Evolutionary conservation across 2,329 filamentous ascomycete species (phyloP).

Genomic region (Arachnopeziza araneosa): DNA sequence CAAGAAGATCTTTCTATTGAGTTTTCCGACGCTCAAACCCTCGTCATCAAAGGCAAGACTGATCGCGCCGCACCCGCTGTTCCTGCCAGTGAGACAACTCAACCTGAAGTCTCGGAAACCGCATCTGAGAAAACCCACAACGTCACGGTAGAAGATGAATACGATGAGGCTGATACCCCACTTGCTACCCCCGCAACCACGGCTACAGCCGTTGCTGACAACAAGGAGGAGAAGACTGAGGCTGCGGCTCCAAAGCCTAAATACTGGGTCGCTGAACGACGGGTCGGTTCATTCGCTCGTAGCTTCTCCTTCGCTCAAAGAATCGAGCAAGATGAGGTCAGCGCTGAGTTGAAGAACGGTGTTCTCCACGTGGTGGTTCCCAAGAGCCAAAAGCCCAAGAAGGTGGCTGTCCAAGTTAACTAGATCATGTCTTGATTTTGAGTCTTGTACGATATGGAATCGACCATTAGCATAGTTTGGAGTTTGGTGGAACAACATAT

Average conservation of each 20-base stretch:
- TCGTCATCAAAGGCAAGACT: conserved; percentile 56
- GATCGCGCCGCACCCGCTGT: conserved; percentile 46
- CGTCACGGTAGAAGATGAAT: conserved; percentile 17
- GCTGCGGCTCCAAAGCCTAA: background rate
- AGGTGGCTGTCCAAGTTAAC: conserved; percentile 20
- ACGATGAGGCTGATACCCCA: conserved; percentile 16
- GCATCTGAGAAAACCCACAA: conserved; percentile 25
- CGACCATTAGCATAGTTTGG: background rate
- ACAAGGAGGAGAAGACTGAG: conserved; percentile 16
- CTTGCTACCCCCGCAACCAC: conserved; percentile 8
- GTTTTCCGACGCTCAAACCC: conserved; percentile 69
- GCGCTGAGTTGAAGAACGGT: conserved; percentile 58
- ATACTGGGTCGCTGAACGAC: conserved; percentile 59
- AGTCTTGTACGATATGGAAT: background rate
- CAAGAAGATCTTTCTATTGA: conserved; percentile 70
- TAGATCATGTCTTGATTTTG: background rate
- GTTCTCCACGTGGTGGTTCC: conserved; percentile 58
- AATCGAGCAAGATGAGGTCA: conserved; percentile 56
- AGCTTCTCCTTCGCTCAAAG: conserved; percentile 61
- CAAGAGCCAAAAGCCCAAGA: conserved; percentile 55
- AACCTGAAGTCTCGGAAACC: conserved; percentile 3
- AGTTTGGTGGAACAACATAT: background rate
- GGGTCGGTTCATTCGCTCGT: conserved; percentile 60
- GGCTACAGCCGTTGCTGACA: conserved; percentile 1
- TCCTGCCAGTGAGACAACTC: background rate